Percentiles rank a stretch among this genome's conserved stretches.
These are phyloP conservation scores for Pharnaceum exiguum DNA, from an alignment of 148 eudicot species.

Conservation along the genomic window DNA sequence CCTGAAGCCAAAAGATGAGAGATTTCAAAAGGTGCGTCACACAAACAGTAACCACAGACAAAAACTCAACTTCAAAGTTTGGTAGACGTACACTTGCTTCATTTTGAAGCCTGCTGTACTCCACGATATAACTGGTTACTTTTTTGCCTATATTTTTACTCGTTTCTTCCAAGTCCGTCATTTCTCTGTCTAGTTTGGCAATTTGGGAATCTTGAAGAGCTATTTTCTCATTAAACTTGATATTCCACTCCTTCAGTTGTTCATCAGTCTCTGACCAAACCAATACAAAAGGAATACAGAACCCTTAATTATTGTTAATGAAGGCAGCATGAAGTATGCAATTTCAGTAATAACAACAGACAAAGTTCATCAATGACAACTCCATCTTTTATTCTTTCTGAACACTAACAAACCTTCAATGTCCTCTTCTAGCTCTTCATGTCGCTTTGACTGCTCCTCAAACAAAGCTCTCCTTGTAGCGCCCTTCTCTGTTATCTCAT, in stretches of 20 bases:
- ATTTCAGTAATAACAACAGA: neutral
- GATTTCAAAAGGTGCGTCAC: constrained; percentile 2
- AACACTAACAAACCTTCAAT: constrained; percentile 50
- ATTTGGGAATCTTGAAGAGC: constrained; percentile 43
- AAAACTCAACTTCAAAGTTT: neutral
- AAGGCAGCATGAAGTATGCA: neutral
- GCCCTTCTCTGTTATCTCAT: constrained; percentile 49
- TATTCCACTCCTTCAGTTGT: constrained; percentile 75
- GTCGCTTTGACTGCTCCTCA: constrained; percentile 47
- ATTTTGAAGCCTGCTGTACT: constrained; percentile 69
- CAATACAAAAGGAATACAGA: constrained; percentile 1
- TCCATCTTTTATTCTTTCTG: neutral
- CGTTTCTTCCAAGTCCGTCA: constrained; percentile 39
- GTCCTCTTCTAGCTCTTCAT: constrained; percentile 57
- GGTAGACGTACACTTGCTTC: constrained; percentile 56
- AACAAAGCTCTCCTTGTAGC: constrained; percentile 59
- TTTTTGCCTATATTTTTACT: constrained; percentile 21
- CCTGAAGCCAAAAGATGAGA: constrained; percentile 39
- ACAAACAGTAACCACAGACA: constrained; percentile 1
- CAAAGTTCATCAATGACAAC: neutral
- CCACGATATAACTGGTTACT: constrained; percentile 28
- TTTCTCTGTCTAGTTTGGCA: constrained; percentile 61
- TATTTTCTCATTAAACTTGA: constrained; percentile 57
- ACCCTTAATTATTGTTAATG: neutral
- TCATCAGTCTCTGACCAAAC: constrained; percentile 68